Percentiles rank a stretch among this genome's conserved stretches.
These are phyloP conservation scores for Gossypium gossypioides DNA, from an alignment of 441 rosid species.

Conservation along the genomic window DNA sequence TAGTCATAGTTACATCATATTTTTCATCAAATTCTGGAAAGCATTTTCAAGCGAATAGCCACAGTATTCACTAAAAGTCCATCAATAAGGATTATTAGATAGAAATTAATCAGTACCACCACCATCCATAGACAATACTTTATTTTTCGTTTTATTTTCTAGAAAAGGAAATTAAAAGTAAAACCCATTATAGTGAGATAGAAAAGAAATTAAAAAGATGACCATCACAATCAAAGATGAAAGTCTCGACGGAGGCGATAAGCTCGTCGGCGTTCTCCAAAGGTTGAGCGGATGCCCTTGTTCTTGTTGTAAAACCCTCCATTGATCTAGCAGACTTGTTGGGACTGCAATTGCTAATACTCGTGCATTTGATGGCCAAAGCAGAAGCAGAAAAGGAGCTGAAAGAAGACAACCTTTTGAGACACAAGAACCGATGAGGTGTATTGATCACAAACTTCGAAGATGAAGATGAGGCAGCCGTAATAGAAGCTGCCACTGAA, in stretches of 20 bases:
- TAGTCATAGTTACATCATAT: not conserved
- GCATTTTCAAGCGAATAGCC: not conserved
- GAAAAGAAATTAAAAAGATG: not conserved
- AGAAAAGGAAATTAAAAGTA: not conserved
- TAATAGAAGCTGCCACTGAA: slow-evolving; percentile 11
- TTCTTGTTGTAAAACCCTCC: slow-evolving; percentile 25
- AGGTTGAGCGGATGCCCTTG: slow-evolving; percentile 43
- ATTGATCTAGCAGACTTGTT: slow-evolving; percentile 18
- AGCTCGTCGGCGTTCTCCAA: slow-evolving; percentile 55
- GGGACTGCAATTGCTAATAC: slow-evolving; percentile 11
- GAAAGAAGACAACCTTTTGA: slow-evolving; percentile 13
- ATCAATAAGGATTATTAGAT: not conserved
- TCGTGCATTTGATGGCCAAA: slow-evolving; percentile 20
- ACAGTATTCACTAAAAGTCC: not conserved
- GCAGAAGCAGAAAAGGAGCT: slow-evolving; percentile 16
- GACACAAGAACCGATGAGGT: slow-evolving; percentile 17
- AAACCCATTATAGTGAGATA: not conserved
- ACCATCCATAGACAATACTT: not conserved
- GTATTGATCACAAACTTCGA: slow-evolving; percentile 7
- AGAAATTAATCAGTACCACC: not conserved
- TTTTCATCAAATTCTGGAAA: not conserved
- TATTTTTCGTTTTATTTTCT: not conserved
- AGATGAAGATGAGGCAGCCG: slow-evolving; percentile 22
- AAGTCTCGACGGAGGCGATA: slow-evolving; percentile 62
- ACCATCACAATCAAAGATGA: slow-evolving; percentile 74